These are phyloP conservation scores for Phialocephala sp. DNA, from an alignment of 2,329 filamentous ascomycete species.

Conservation along the genomic window DNA sequence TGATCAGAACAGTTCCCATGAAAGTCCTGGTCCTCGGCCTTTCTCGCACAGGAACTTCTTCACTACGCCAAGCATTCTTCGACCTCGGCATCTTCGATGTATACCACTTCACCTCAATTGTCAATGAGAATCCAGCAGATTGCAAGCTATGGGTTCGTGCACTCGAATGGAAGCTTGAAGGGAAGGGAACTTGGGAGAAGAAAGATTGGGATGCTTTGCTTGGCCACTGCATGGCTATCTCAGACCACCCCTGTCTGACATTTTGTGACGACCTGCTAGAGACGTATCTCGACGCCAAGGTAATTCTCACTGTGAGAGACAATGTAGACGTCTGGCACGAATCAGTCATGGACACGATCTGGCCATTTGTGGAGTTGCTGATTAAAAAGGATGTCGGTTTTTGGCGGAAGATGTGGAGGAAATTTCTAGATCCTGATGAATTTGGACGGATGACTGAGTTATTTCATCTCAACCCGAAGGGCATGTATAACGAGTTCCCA, in stretches of 20 bases:
- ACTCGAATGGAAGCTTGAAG: slow-evolving; percentile 43
- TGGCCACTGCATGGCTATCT: slow-evolving; percentile 40
- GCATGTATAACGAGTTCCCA: slow-evolving; percentile 22
- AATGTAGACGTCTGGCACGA: slow-evolving; percentile 23
- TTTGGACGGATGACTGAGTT: slow-evolving; percentile 42
- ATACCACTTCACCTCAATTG: slow-evolving; percentile 12
- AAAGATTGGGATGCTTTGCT: slow-evolving; percentile 46
- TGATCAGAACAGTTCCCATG: slow-evolving; percentile 16
- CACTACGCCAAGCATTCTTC: slow-evolving; percentile 18
- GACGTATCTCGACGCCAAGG: slow-evolving; percentile 28
- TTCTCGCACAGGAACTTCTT: slow-evolving; percentile 20
- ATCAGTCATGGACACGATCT: slow-evolving; percentile 17
- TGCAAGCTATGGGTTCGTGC: slow-evolving; percentile 45
- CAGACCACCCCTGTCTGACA: slow-evolving; percentile 18
- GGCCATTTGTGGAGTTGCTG: slow-evolving; percentile 61
- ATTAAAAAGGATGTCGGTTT: slow-evolving; percentile 61
- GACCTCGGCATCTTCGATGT: slow-evolving; percentile 21
- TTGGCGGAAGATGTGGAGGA: slow-evolving; percentile 65
- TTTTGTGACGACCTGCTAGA: slow-evolving; percentile 39
- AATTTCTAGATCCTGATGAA: slow-evolving; percentile 69
- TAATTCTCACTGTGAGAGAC: slow-evolving; percentile 22
- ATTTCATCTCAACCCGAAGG: slow-evolving; percentile 19
- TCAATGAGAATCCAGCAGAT: slow-evolving; percentile 36
- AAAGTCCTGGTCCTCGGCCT: slow-evolving; percentile 20
- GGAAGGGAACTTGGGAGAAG: slow-evolving; percentile 37